Percentiles rank a stretch among this genome's conserved stretches.
Evolutionary conservation across 192 early-diverging fungal genomes (phyloP).

Genomic region (Linnemannia hyalina): DNA sequence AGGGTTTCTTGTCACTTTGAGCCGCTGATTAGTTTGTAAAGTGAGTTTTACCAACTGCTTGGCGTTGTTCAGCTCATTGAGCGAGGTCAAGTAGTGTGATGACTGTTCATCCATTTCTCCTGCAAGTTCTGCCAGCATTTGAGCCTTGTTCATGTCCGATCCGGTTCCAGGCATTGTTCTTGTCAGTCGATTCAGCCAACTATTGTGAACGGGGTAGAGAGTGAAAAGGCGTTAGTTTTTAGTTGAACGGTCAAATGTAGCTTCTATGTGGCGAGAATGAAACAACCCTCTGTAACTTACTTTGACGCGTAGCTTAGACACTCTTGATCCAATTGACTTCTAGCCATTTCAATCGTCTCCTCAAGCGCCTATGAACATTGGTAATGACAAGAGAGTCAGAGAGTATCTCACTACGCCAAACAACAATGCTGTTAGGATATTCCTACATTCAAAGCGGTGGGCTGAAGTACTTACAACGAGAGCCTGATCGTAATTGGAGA

Average conservation of each 20-base stretch:
- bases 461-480: constrained; percentile 34
- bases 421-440: neutral
- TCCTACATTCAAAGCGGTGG: neutral
- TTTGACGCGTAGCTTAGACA: constrained; percentile 61
- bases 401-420: neutral
- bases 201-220: neutral
- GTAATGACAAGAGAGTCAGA: neutral
- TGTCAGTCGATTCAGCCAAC: constrained; percentile 41
- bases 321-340: constrained; percentile 57
- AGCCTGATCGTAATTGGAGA: constrained; percentile 59
- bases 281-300: constrained; percentile 12
- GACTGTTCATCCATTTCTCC: constrained; percentile 25
- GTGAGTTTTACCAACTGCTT: constrained; percentile 24
- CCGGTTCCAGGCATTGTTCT: constrained; percentile 1
- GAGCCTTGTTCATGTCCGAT: constrained; percentile 22
- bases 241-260: neutral
- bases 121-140: constrained; percentile 13
- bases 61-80: constrained; percentile 27
- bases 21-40: neutral
- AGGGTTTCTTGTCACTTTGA: neutral
- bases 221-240: neutral
- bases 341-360: constrained; percentile 59
- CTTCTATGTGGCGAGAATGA: no score
- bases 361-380: constrained; percentile 48
- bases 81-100: constrained; percentile 29